Conservation (phyloP, 192 early-diverging fungal species). For the Endogone sp. region DNA sequence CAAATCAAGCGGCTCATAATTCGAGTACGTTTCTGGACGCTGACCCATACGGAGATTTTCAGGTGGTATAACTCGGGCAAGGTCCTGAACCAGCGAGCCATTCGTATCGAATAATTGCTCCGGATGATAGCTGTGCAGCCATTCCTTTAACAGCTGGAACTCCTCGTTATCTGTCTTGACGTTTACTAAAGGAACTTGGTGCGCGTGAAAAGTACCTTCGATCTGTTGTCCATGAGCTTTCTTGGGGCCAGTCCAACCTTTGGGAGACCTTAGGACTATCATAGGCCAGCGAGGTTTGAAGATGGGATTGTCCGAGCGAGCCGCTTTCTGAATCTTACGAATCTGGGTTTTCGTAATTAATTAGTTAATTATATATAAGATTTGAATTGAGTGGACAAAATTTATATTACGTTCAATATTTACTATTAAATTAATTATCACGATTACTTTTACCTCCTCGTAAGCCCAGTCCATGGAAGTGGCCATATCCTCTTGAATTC, state of each 20-base stretch:
- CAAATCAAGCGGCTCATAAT: slow-evolving; percentile 26
- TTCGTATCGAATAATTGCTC: slow-evolving; percentile 30
- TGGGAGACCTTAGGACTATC: slow-evolving; percentile 36
- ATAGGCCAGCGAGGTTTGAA: slow-evolving; percentile 41
- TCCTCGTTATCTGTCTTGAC: slow-evolving; percentile 32
- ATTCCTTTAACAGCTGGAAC: slow-evolving; percentile 20
- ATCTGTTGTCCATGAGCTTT: slow-evolving; percentile 30
- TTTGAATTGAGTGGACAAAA: no score
- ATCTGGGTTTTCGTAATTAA: no score
- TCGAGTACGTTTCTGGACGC: slow-evolving; percentile 30
- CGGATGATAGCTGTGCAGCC: slow-evolving; percentile 30
- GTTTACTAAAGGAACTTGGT: slow-evolving; percentile 37
- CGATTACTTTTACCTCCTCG: slow-evolving; percentile 1
- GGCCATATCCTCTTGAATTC: slow-evolving; percentile 39
- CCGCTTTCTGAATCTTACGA: slow-evolving; percentile 30
- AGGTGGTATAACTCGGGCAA: slow-evolving; percentile 22
- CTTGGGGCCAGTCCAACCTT: slow-evolving; percentile 42
- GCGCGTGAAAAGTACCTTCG: slow-evolving; percentile 36
- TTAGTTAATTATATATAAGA: no score
- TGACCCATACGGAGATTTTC: slow-evolving; percentile 28
- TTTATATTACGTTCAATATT: no score
- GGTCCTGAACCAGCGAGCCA: slow-evolving; percentile 16
- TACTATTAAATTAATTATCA: neutral
- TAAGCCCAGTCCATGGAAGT: slow-evolving; percentile 37
- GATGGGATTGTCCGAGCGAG: slow-evolving; percentile 31